A percentile compares a stretch with the other conserved stretches of the same genome.
These are phyloP conservation scores for Parsonsia alboflavescens DNA, from an alignment of 257 asterid genomes.

Conservation along the genomic window DNA sequence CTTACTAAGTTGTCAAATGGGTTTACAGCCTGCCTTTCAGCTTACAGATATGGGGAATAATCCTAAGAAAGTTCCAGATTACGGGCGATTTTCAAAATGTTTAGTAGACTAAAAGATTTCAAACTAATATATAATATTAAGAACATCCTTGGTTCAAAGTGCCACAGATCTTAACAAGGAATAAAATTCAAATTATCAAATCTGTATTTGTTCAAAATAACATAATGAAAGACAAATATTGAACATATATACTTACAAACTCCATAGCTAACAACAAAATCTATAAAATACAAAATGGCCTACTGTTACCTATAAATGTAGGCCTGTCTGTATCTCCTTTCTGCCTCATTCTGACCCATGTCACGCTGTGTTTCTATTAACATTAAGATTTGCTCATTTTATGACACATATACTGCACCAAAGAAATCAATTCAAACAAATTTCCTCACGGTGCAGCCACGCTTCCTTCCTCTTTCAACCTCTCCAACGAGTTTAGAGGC, in stretches of 20 bases:
- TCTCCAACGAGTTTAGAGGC: conserved; percentile 7
- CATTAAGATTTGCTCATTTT: background rate
- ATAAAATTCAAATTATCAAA: conserved; percentile 1
- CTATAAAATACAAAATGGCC: conserved; percentile 8
- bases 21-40: background rate
- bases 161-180: background rate
- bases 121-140: background rate
- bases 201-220: conserved; percentile 5
- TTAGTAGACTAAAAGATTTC: background rate
- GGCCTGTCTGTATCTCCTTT: conserved; percentile 1
- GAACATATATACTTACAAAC: conserved; percentile 2
- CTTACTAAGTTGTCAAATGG: background rate
- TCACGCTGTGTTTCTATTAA: background rate
- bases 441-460: background rate
- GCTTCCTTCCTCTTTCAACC: conserved; percentile 5
- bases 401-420: background rate
- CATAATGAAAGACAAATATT: background rate
- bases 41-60: background rate
- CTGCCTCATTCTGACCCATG: conserved; percentile 2
- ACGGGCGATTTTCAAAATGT: background rate
- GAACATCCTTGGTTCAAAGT: background rate
- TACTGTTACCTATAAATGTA: background rate
- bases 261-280: conserved; percentile 8
- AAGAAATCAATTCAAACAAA: background rate
- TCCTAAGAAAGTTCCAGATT: background rate